A percentile compares a stretch with the other conserved stretches of the same genome.
Evolutionary conservation across 2,329 filamentous ascomycete species (phyloP).

Genomic region (Lecanicillium sp.): DNA sequence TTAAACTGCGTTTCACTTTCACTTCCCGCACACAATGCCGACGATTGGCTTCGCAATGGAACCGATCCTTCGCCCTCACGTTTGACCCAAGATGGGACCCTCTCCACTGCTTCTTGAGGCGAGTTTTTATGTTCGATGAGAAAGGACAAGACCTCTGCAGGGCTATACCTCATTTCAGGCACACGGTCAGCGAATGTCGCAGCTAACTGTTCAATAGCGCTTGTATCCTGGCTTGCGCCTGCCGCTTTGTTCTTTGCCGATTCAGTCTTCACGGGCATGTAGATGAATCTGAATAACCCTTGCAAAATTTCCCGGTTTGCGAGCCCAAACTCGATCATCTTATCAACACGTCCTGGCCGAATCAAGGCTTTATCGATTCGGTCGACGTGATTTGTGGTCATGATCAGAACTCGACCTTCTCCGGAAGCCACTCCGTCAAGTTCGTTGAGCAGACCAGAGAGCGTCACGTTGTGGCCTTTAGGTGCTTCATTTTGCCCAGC

Average conservation of each 20-base stretch:
- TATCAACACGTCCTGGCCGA: conserved; percentile 59
- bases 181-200: not conserved
- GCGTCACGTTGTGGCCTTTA: no score
- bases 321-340: conserved; percentile 6
- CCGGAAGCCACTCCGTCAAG: conserved; percentile 63
- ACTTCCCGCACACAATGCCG: no score
- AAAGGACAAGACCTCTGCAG: conserved; percentile 2
- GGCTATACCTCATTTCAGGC: not conserved
- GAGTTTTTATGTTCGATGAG: conserved; percentile 1
- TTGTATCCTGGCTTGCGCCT: not conserved
- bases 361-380: conserved; percentile 57
- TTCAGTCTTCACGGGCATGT: conserved; percentile 1
- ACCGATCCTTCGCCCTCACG: not conserved
- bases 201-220: not conserved
- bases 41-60: no score
- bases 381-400: conserved; percentile 64
- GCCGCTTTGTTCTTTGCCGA: not conserved
- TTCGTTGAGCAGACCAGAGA: conserved; percentile 62
- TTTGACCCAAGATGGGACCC: not conserved
- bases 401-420: conserved; percentile 64
- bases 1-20: no score
- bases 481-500: no score
- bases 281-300: conserved; percentile 4
- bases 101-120: conserved; percentile 3
- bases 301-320: conserved; percentile 6